These are phyloP conservation scores for Paraconiothyrium brasiliense DNA, from an alignment of 2,329 filamentous ascomycete species.

Conservation along the genomic window DNA sequence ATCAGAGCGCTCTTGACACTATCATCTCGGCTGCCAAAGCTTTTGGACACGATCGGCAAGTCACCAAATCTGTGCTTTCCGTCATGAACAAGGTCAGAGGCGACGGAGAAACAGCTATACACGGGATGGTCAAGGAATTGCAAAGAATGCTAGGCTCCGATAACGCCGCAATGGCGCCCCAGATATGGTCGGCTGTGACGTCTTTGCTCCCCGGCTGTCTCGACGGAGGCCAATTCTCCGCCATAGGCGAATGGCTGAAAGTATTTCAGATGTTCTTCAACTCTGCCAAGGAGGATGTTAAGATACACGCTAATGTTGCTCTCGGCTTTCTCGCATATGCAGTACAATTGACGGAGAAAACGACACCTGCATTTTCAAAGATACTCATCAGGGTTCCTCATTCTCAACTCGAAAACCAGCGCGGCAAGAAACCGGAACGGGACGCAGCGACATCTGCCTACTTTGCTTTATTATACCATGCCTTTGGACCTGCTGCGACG, in stretches of 20 bases:
- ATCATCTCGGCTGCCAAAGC: constrained; percentile 75
- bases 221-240: constrained; percentile 73
- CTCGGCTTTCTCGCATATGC: constrained; percentile 87
- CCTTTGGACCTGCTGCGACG: constrained; percentile 73
- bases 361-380: constrained; percentile 54
- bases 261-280: constrained; percentile 88
- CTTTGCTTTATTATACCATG: constrained; percentile 61
- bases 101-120: constrained; percentile 63
- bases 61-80: constrained; percentile 73
- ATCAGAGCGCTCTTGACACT: constrained; percentile 76
- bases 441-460: constrained; percentile 75
- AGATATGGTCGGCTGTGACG: constrained; percentile 87
- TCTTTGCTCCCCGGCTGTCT: constrained; percentile 74
- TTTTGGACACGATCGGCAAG: constrained; percentile 73
- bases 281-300: constrained; percentile 68
- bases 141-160: constrained; percentile 66
- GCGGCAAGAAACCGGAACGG: constrained; percentile 70
- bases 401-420: constrained; percentile 37
- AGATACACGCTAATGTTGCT: constrained; percentile 79
- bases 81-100: constrained; percentile 66
- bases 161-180: constrained; percentile 74
- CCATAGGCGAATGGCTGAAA: constrained; percentile 77
- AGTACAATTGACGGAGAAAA: constrained; percentile 70
- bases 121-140: constrained; percentile 74
- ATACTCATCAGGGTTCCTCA: constrained; percentile 41